Conservation (phyloP, 1,139 yeast species). For the Yamadazyma sp. region DNA sequence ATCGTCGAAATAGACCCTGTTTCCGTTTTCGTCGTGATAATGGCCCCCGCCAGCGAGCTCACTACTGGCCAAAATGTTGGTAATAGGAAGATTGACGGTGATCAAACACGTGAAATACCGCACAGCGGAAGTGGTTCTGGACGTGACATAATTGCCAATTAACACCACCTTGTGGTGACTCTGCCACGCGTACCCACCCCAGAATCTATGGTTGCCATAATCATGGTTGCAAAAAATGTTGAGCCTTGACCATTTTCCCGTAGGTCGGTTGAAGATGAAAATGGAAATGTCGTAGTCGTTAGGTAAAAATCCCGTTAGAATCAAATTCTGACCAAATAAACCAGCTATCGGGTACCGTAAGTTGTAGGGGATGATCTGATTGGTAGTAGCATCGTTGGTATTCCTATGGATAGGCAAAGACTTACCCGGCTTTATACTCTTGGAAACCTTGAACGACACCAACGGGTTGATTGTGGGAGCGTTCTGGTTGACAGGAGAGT, state of each 20-base stretch:
- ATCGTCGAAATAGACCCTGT: conserved; percentile 20
- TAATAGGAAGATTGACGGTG: conserved; percentile 64
- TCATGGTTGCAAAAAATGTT: conserved; percentile 58
- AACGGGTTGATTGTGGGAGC: conserved; percentile 30
- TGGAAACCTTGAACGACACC: conserved; percentile 36
- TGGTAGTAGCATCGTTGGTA: neutral
- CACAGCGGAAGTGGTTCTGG: conserved; percentile 50
- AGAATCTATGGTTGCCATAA: conserved; percentile 56
- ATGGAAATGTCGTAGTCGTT: conserved; percentile 55
- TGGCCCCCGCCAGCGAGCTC: conserved; percentile 36
- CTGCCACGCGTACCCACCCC: conserved; percentile 72
- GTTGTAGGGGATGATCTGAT: conserved; percentile 30
- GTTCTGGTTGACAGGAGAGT: conserved; percentile 28
- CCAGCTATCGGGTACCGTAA: conserved; percentile 60
- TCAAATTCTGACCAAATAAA: conserved; percentile 58
- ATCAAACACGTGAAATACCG: conserved; percentile 59
- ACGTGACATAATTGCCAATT: conserved; percentile 52
- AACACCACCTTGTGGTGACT: conserved; percentile 69
- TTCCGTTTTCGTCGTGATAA: conserved; percentile 21
- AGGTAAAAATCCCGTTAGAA: conserved; percentile 58
- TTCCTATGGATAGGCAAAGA: conserved; percentile 27
- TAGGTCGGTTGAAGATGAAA: conserved; percentile 58
- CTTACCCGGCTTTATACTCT: conserved; percentile 33
- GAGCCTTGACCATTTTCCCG: conserved; percentile 65
- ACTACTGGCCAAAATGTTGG: conserved; percentile 54